Percentiles rank a stretch among this genome's conserved stretches.
These are phyloP conservation scores for Alternaria infectoria DNA, from an alignment of 2,329 filamentous ascomycete genomes.

Conservation along the genomic window DNA sequence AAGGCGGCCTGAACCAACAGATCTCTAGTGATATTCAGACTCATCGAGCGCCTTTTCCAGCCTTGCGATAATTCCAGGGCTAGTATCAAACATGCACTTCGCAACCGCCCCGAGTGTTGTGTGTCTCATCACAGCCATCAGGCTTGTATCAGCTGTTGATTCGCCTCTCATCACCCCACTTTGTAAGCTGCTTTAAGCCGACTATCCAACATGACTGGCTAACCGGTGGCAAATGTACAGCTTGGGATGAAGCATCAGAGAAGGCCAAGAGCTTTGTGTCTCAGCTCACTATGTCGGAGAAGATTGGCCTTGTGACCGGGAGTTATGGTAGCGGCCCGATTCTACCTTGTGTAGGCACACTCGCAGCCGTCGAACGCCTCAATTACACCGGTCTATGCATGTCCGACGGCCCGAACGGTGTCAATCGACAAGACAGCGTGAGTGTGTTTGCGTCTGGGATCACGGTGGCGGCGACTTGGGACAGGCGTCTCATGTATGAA, in stretches of 20 bases:
- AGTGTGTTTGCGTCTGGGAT: slow-evolving; percentile 49
- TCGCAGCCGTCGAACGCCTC: slow-evolving; percentile 45
- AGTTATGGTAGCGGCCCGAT: not conserved
- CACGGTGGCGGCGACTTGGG: slow-evolving; percentile 50
- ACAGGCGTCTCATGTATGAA: slow-evolving; percentile 42
- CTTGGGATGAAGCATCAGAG: not conserved
- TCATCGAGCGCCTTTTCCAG: not conserved
- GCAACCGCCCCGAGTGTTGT: not conserved
- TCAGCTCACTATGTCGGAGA: not conserved
- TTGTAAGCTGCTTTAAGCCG: not conserved
- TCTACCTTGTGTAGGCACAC: slow-evolving; percentile 43
- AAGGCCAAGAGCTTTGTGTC: not conserved
- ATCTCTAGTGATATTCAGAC: not conserved
- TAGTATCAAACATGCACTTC: not conserved
- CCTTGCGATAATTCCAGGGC: not conserved
- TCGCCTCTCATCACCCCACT: not conserved
- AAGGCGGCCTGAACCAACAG: not conserved
- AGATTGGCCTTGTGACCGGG: not conserved
- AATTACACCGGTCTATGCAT: slow-evolving; percentile 51
- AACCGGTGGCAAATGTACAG: not conserved
- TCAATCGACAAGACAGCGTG: slow-evolving; percentile 37
- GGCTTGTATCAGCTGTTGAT: not conserved
- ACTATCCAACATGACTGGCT: not conserved
- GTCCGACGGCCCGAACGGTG: slow-evolving; percentile 47
- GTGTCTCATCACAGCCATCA: not conserved